Evolutionary conservation across 257 asterid species (phyloP).

Genomic region (Echium plantagineum): DNA sequence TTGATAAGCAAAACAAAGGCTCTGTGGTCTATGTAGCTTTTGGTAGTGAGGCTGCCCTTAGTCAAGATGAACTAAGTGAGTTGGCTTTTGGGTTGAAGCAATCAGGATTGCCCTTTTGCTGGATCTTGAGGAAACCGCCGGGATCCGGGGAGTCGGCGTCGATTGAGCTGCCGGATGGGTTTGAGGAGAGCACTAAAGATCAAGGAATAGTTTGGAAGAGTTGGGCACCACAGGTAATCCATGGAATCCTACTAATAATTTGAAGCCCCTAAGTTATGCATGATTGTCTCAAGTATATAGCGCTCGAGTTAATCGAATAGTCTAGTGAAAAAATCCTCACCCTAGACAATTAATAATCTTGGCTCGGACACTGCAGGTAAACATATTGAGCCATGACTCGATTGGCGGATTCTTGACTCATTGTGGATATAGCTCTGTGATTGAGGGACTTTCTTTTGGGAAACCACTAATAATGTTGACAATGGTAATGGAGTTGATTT

Average conservation of each 20-base stretch:
- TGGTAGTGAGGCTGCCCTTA: conserved; percentile 1
- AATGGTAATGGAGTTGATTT: conserved; percentile 23
- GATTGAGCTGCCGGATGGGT: conserved; percentile 19
- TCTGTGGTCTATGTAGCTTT: conserved; percentile 3
- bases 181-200: conserved; percentile 13
- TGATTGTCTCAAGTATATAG: too few relatives aligned
- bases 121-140: conserved; percentile 17
- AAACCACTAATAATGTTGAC: conserved; percentile 26
- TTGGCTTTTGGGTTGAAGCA: conserved; percentile 23
- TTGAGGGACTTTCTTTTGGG: conserved; percentile 20
- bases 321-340: too few relatives aligned
- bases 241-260: too few relatives aligned
- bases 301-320: too few relatives aligned
- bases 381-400: conserved; percentile 14
- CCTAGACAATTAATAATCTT: too few relatives aligned
- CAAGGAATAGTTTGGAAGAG: too few relatives aligned
- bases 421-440: too few relatives aligned
- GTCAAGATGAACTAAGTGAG: conserved; percentile 20
- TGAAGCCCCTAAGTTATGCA: too few relatives aligned
- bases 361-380: too few relatives aligned
- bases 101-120: conserved; percentile 17
- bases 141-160: not conserved
- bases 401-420: conserved; percentile 23
- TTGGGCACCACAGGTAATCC: too few relatives aligned
- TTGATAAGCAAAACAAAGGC: conserved; percentile 2